These are phyloP conservation scores for Talaromyces sp. DNA, from an alignment of 2,329 filamentous ascomycete species.

Conservation along the genomic window DNA sequence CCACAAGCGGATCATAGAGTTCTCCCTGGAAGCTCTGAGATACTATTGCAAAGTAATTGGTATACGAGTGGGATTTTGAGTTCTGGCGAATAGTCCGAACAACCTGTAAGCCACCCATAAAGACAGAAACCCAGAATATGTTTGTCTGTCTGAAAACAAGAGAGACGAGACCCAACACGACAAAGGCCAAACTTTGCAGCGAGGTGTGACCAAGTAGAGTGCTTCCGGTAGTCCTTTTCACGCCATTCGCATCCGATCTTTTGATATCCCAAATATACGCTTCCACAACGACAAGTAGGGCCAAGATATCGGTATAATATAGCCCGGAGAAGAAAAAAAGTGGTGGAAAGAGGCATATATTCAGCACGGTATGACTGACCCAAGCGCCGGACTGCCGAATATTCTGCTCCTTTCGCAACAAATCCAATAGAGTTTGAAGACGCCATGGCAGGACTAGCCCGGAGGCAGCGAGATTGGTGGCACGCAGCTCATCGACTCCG, in stretches of 20 bases:
- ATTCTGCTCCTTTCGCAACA: conserved; percentile 30
- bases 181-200: conserved; percentile 28
- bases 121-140: conserved; percentile 77
- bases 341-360: conserved; percentile 78
- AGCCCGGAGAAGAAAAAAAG: conserved; percentile 94
- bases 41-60: conserved; percentile 22
- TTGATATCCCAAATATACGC: conserved; percentile 54
- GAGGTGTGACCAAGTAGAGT: conserved; percentile 13
- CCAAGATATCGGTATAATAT: conserved; percentile 91
- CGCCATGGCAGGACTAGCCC: conserved; percentile 38
- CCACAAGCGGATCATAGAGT: conserved; percentile 46
- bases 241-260: conserved; percentile 17
- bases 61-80: conserved; percentile 21
- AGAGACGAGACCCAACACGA: conserved; percentile 58
- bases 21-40: conserved; percentile 30
- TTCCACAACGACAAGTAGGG: conserved; percentile 67
- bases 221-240: conserved; percentile 3
- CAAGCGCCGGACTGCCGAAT: conserved; percentile 25
- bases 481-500: conserved; percentile 28
- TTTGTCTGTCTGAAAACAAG: conserved; percentile 89
- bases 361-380: conserved; percentile 53
- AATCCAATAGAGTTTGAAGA: conserved; percentile 50
- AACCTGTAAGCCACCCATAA: conserved; percentile 40
- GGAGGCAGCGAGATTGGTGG: conserved; percentile 32
- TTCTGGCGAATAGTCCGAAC: conserved; percentile 28